Percentiles rank a stretch among this genome's conserved stretches.
Evolutionary conservation across 2,329 filamentous ascomycete genomes (phyloP).

Genomic region (Drechslera avenae): DNA sequence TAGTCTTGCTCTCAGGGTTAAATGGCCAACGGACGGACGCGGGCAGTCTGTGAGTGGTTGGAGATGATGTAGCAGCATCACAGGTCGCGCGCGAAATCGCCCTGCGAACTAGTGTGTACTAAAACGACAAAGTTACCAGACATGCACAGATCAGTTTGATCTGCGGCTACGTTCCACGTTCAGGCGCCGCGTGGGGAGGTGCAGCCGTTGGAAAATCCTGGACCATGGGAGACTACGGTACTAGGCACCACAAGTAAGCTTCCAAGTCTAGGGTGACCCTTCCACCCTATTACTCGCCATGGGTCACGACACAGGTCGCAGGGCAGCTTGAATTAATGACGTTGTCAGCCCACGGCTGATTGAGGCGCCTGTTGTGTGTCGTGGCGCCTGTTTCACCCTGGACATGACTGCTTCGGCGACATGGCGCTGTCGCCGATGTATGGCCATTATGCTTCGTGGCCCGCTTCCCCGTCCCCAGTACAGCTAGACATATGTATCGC

Average conservation of each 20-base stretch:
- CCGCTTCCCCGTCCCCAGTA: constrained; percentile 24
- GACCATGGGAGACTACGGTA: constrained; percentile 18
- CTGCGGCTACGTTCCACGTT: constrained; percentile 42
- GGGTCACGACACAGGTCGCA: constrained; percentile 23
- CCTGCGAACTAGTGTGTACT: constrained; percentile 26
- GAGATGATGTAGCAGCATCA: constrained; percentile 1
- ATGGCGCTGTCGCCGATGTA: constrained; percentile 14
- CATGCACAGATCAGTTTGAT: constrained; percentile 35
- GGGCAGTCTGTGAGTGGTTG: constrained; percentile 14
- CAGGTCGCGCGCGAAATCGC: constrained; percentile 28
- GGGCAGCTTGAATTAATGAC: constrained; percentile 8
- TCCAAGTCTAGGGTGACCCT: constrained; percentile 16
- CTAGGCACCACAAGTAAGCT: no score
- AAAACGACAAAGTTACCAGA: constrained; percentile 27
- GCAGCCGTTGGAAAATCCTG: constrained; percentile 31
- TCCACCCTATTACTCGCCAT: constrained; percentile 10
- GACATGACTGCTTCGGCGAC: constrained; percentile 13
- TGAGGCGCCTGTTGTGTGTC: constrained; percentile 5
- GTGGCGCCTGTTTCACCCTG: constrained; percentile 12
- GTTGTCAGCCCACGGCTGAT: constrained; percentile 3
- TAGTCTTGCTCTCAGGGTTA: constrained; percentile 14
- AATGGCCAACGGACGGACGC: constrained; percentile 15
- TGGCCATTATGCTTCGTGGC: constrained; percentile 14
- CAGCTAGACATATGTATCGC: constrained; percentile 6
- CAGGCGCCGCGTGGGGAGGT: constrained; percentile 33